phyloP scores from a whole-genome alignment of 176 grass and related monocot species.

The Triticum urartu region DNA sequence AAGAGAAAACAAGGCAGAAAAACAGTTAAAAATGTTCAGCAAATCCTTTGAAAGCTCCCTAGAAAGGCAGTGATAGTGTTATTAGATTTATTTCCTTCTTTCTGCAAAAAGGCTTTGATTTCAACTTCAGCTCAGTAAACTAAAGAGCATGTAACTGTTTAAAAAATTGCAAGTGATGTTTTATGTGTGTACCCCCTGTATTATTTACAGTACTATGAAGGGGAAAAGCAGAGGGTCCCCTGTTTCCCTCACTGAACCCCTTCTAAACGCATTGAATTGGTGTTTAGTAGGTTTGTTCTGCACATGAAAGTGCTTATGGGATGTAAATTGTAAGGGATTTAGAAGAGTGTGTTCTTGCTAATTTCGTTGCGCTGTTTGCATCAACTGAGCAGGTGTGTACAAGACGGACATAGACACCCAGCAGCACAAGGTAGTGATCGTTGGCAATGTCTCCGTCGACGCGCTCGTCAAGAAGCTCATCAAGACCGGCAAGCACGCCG shows the following conservation, averaged over 20 bases:
- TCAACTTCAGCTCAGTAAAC: not conserved
- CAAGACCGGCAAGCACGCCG: conserved; percentile 94
- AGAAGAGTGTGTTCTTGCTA: not conserved
- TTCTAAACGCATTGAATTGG: not conserved
- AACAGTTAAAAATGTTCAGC: not conserved
- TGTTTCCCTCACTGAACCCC: not conserved
- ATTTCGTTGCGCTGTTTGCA: not conserved
- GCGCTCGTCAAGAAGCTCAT: conserved; percentile 82
- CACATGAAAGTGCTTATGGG: not conserved
- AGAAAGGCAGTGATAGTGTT: not conserved
- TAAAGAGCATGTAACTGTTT: not conserved
- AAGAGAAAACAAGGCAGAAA: not conserved
- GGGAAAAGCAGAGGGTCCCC: not conserved
- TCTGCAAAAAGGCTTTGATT: not conserved
- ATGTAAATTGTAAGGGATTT: not conserved
- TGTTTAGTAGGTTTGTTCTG: not conserved
- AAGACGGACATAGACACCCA: conserved; percentile 69
- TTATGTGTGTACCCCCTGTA: not conserved
- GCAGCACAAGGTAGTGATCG: conserved; percentile 87
- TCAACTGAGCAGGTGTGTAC: conserved; percentile 61
- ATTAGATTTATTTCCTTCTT: not conserved
- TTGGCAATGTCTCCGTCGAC: conserved; percentile 74
- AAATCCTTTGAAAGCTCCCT: not conserved
- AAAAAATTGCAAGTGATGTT: not conserved
- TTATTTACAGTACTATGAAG: not conserved